These are phyloP conservation scores for Erucastrum elatum DNA, from an alignment of 345 rosid species.

Conservation along the genomic window DNA sequence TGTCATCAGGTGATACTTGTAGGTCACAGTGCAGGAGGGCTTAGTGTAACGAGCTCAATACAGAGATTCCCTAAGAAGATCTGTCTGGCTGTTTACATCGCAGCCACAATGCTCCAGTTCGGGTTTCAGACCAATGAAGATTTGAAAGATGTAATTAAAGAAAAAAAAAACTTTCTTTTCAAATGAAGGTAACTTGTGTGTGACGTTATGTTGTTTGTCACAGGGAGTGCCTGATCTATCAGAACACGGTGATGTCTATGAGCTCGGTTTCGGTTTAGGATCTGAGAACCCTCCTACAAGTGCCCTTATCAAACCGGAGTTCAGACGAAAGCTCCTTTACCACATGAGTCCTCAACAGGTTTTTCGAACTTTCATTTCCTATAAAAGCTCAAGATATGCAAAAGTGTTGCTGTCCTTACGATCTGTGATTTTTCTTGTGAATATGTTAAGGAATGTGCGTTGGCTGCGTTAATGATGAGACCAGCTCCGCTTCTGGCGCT, in stretches of 20 bases:
- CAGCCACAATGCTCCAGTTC: slow-evolving; percentile 76
- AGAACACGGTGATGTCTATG: slow-evolving; percentile 64
- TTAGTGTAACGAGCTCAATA: slow-evolving; percentile 66
- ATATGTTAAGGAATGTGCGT: slow-evolving; percentile 56
- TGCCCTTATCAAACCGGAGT: slow-evolving; percentile 57
- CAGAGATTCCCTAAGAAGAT: slow-evolving; percentile 62
- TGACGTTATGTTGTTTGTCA: slow-evolving; percentile 26
- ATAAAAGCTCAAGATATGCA: background rate
- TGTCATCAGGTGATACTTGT: slow-evolving; percentile 69
- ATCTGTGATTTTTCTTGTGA: background rate
- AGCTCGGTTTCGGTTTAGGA: slow-evolving; percentile 71
- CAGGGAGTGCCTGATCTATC: slow-evolving; percentile 89
- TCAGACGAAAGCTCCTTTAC: slow-evolving; percentile 58
- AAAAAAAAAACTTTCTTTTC: background rate
- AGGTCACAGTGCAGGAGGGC: slow-evolving; percentile 95
- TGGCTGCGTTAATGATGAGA: slow-evolving; percentile 71
- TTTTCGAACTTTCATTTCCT: slow-evolving; percentile 21
- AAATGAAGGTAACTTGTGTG: slow-evolving; percentile 25
- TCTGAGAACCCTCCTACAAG: slow-evolving; percentile 70
- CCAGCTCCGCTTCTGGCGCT: slow-evolving; percentile 72
- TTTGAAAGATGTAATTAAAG: slow-evolving; percentile 49
- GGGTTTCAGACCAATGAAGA: slow-evolving; percentile 66
- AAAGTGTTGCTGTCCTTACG: background rate
- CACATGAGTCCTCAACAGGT: slow-evolving; percentile 80
- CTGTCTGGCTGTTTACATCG: slow-evolving; percentile 61